Percentiles rank a stretch among this genome's conserved stretches.
phyloP scores from a whole-genome alignment of 2,329 filamentous ascomycete genomes.

The Karstenula rhodostoma region DNA sequence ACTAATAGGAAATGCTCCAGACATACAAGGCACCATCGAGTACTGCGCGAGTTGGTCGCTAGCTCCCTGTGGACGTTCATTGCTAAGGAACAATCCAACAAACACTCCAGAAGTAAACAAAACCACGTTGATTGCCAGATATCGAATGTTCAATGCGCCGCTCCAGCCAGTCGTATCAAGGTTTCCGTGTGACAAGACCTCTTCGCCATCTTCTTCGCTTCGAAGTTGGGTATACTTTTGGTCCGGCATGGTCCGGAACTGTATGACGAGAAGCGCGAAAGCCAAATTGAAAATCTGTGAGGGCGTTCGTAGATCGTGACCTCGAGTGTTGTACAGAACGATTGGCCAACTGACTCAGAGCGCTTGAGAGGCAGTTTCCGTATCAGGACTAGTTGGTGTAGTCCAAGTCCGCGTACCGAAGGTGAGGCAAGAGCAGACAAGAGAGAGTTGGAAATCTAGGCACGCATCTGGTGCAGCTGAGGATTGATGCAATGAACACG shows the following conservation, averaged over 20 bases:
- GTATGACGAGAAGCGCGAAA: not conserved
- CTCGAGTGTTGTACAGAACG: not conserved
- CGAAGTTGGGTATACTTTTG: slow-evolving; percentile 6
- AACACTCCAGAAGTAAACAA: slow-evolving; percentile 1
- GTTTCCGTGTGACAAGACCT: not conserved
- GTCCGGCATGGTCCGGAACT: not conserved
- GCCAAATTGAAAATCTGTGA: not conserved
- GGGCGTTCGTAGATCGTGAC: not conserved
- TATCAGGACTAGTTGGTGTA: not conserved
- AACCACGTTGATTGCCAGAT: not conserved
- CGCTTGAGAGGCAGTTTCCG: not conserved
- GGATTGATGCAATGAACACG: not conserved
- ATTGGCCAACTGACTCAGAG: not conserved
- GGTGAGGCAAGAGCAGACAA: not conserved
- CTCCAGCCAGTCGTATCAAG: not conserved
- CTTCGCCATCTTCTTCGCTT: slow-evolving; percentile 10
- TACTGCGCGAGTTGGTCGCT: slow-evolving; percentile 11
- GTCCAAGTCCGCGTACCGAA: not conserved
- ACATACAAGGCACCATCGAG: slow-evolving; percentile 18
- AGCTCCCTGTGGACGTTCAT: not conserved
- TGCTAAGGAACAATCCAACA: not conserved
- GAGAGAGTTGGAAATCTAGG: not conserved
- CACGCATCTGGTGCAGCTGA: not conserved
- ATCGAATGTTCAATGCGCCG: not conserved
- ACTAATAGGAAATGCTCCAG: not conserved